Conservation (phyloP, 306 rosid species). For the Quercus variabilis region DNA sequence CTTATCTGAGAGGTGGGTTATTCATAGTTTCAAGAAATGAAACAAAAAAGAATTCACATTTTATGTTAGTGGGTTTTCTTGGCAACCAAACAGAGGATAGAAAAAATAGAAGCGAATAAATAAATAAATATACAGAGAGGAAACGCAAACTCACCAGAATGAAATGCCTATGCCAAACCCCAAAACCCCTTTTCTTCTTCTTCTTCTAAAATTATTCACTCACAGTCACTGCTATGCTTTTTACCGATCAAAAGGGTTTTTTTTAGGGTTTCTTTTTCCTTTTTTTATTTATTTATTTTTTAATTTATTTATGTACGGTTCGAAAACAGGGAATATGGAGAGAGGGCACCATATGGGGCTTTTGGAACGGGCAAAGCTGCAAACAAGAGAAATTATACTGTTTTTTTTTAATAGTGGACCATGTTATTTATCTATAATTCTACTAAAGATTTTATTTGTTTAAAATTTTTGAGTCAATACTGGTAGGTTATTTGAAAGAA, state of each 20-base stretch:
- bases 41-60: not conserved
- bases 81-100: not conserved
- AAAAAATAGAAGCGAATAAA: not conserved
- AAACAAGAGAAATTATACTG: no score
- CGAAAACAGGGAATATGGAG: no score
- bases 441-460: accelerated
- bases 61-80: not conserved
- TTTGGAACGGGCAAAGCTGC: no score
- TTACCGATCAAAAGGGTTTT: not conserved
- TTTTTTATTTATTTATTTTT: no score
- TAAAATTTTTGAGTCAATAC: no score
- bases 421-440: accelerated
- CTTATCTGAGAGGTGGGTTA: not conserved
- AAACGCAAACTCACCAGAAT: not conserved
- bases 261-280: no score
- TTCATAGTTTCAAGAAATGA: not conserved
- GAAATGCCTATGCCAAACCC: not conserved
- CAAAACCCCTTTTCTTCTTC: not conserved
- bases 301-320: no score
- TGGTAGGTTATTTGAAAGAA: no score
- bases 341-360: no score
- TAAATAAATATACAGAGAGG: not conserved
- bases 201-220: not conserved
- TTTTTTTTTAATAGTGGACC: accelerated
- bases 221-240: no score